A percentile compares a stretch with the other conserved stretches of the same genome.
phyloP scores from a whole-genome alignment of 2,329 filamentous ascomycete genomes.

The Claviceps citrina region DNA sequence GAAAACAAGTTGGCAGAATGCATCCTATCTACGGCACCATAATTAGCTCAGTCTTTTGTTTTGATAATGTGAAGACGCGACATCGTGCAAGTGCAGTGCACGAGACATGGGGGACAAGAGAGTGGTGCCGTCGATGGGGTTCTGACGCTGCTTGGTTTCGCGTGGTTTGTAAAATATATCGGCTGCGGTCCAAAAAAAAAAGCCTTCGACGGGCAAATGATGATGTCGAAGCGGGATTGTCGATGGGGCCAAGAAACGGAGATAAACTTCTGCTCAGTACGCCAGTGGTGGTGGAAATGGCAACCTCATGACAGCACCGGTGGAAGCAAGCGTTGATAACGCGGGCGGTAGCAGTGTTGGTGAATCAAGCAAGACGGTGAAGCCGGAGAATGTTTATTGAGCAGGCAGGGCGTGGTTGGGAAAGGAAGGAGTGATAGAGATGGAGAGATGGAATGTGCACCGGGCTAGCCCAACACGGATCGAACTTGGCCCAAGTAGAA shows the following conservation, averaged over 20 bases:
- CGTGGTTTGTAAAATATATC: constrained; percentile 10
- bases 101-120: too few species aligned
- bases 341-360: neutral
- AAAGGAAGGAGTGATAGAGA: constrained; percentile 1
- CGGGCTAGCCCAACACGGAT: neutral
- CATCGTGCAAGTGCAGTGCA: too few species aligned
- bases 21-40: constrained; percentile 22
- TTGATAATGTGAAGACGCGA: too few species aligned
- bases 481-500: neutral
- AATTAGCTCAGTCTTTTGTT: constrained; percentile 1
- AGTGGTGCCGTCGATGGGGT: neutral
- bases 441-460: neutral
- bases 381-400: neutral
- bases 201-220: constrained; percentile 9
- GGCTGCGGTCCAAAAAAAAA: constrained; percentile 11
- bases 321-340: constrained; percentile 1
- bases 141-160: constrained; percentile 9
- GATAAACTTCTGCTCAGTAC: constrained; percentile 1
- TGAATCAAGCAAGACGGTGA: neutral
- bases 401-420: neutral
- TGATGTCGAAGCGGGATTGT: constrained; percentile 8
- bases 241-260: neutral
- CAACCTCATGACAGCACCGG: constrained; percentile 1
- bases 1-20: constrained; percentile 29
- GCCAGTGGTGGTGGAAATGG: constrained; percentile 3